Base-by-base conservation (phyloP, 805 yeast species). In the Isabelozyma gotoi region DNA sequence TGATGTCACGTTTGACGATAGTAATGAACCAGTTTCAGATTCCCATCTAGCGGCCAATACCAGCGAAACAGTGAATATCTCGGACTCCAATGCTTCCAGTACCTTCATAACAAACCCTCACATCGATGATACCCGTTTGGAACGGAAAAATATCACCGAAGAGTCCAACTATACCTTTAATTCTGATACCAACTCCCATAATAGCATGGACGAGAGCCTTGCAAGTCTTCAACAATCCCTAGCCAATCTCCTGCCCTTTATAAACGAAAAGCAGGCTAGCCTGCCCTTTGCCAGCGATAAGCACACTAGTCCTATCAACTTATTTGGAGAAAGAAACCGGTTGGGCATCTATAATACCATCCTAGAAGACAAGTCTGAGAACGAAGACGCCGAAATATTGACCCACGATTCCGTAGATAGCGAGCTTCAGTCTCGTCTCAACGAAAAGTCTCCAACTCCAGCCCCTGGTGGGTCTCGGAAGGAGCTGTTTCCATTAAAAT, bases 121-220 rank as follows among this genome's bases (percentile, higher is more conserved):
- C 7, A 5, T 32, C 15, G 10, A n/a, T 3, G 15, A 32, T 4
- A 32, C 4, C 15, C 34, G n/a, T 14, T 15, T 32, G 17, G 17
- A 32, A 14, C 17, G 16, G 34, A n/a, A 32, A 14, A 14, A 32
- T 8, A 32, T 14, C 17, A n/a, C 34, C n/a, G 10, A 15, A 14
- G 15, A 32, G 15, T 36, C 39, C n/a, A 36, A 36, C 16, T 36
- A 20, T 16, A 36, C 39, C 4, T 36, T 36, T 16, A 36, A 36
- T 36, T 17, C 36, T 11, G 20, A 34, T 18, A 32, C 34, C 16
- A 16, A 32, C 10, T 35, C 38, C 31, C 24, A 32, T 27, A 7
- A 36, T 33, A 48, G 43, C 19, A 44, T 46, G 39, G 55, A 51
- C 31, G 36, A 38, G 4, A 52, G 53, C 24, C 44, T 52, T 4